These are phyloP conservation scores for Sporothrix pallida DNA, from an alignment of 2,329 filamentous ascomycete species.

Conservation along the genomic window DNA sequence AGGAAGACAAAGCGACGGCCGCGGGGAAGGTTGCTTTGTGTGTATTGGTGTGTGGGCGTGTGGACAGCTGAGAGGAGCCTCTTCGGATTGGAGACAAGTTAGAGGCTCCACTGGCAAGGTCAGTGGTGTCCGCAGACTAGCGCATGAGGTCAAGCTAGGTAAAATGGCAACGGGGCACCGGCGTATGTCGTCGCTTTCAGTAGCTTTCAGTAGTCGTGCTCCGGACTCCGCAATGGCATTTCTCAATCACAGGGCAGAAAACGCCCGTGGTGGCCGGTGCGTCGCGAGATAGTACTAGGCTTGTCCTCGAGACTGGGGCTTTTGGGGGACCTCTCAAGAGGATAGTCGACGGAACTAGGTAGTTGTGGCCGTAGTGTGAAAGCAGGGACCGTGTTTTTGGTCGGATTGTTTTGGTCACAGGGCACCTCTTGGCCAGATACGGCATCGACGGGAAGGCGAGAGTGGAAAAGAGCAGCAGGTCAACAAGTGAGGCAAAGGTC, in stretches of 20 bases:
- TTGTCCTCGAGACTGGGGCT: neutral
- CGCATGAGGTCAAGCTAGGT: slow-evolving; percentile 18
- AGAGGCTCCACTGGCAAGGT: slow-evolving; percentile 32
- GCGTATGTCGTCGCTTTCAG: slow-evolving; percentile 18
- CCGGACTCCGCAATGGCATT: neutral
- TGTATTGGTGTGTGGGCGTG: neutral
- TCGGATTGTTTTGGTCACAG: slow-evolving; percentile 2
- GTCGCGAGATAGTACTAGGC: neutral
- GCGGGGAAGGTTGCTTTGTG: slow-evolving; percentile 35
- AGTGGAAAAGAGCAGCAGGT: neutral
- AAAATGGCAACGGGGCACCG: slow-evolving; percentile 7
- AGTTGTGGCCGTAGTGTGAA: neutral
- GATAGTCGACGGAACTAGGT: neutral
- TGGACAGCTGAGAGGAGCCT: slow-evolving; percentile 17
- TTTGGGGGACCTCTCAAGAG: neutral
- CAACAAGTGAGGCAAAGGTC: neutral
- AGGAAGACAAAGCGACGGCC: slow-evolving; percentile 22
- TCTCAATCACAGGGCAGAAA: slow-evolving; percentile 5
- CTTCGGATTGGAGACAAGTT: neutral
- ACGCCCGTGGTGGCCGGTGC: slow-evolving; percentile 7
- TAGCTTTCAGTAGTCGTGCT: neutral
- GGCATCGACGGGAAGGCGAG: neutral
- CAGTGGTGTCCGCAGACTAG: slow-evolving; percentile 32
- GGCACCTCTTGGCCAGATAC: slow-evolving; percentile 1
- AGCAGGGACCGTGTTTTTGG: slow-evolving; percentile 1